Percentiles rank a stretch among this genome's conserved stretches.
These are phyloP conservation scores for Cladosporium sp. DNA, from an alignment of 2,329 filamentous ascomycete genomes.

Conservation along the genomic window DNA sequence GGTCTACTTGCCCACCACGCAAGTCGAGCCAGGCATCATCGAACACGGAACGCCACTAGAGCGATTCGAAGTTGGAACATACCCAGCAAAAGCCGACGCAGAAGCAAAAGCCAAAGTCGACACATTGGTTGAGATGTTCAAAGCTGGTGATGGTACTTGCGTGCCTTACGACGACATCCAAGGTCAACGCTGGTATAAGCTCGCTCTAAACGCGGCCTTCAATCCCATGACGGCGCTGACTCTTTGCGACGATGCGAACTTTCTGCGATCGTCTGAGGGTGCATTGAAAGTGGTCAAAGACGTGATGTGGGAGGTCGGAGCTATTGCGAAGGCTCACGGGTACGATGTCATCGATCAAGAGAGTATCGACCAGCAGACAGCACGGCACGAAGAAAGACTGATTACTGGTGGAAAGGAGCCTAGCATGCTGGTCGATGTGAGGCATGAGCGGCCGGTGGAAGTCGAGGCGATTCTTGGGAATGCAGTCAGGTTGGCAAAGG, in stretches of 20 bases:
- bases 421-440: constrained; percentile 49
- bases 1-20: constrained; percentile 51
- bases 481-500: constrained; percentile 38
- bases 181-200: constrained; percentile 55
- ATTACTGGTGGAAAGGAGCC: constrained; percentile 41
- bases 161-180: constrained; percentile 53
- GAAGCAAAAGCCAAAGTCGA: constrained; percentile 15
- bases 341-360: constrained; percentile 36
- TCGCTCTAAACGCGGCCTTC: constrained; percentile 57
- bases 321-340: constrained; percentile 38
- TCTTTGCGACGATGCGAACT: constrained; percentile 49
- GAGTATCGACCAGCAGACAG: constrained; percentile 37
- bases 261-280: constrained; percentile 41
- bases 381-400: constrained; percentile 37
- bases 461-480: constrained; percentile 50
- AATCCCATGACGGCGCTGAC: constrained; percentile 58
- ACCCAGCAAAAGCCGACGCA: constrained; percentile 33
- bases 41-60: constrained; percentile 44
- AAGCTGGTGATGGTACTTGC: constrained; percentile 42
- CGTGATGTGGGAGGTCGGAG: constrained; percentile 44
- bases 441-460: constrained; percentile 41
- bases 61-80: constrained; percentile 48
- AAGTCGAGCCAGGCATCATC: constrained; percentile 47
- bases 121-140: constrained; percentile 21
- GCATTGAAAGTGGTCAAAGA: constrained; percentile 36